Evolutionary conservation across 768 basidiomycete genomes (phyloP).

Genomic region (Leccinum arenicola): DNA sequence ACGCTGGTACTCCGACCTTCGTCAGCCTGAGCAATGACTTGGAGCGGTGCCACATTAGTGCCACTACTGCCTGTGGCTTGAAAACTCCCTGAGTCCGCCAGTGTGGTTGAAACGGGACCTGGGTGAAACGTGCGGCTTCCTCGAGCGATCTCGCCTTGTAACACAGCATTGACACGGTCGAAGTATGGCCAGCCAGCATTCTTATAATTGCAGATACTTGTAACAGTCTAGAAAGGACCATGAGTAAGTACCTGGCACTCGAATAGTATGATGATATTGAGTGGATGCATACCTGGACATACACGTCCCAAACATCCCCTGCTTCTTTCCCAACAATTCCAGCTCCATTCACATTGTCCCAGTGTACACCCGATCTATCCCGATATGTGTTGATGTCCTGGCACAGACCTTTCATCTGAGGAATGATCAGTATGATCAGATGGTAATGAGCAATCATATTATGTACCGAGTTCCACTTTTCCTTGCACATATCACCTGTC

Average conservation of each 20-base stretch:
- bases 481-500: not conserved
- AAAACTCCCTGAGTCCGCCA: not conserved
- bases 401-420: not conserved
- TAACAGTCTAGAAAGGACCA: not conserved
- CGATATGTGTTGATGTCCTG: not conserved
- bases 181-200: not conserved
- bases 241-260: not conserved
- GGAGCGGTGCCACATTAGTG: not conserved
- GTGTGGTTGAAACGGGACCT: not conserved
- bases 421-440: not conserved
- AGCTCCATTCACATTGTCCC: not conserved
- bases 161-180: not conserved
- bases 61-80: not conserved
- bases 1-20: not conserved
- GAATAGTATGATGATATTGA: not conserved
- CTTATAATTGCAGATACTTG: not conserved
- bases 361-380: not conserved
- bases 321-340: not conserved
- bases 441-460: not conserved
- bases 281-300: not conserved
- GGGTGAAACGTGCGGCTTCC: not conserved
- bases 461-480: not conserved
- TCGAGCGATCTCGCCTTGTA: not conserved
- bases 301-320: not conserved
- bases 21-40: not conserved